These are phyloP conservation scores for Porphyrellus cyaneotinctus DNA, from an alignment of 768 basidiomycete species.

Conservation along the genomic window DNA sequence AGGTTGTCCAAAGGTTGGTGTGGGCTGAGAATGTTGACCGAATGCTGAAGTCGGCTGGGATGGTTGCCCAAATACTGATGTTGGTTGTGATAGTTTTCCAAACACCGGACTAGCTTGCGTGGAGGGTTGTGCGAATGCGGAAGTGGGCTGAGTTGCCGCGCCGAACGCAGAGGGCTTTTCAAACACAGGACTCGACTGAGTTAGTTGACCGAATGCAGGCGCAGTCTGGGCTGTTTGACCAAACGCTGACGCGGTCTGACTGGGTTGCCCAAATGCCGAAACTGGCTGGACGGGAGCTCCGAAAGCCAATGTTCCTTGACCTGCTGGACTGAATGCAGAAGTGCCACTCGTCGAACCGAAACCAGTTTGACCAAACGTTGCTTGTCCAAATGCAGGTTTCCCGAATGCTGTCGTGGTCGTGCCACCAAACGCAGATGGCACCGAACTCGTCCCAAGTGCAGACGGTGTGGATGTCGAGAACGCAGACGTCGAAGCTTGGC, in stretches of 20 bases:
- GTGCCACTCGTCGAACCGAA: conserved; percentile 18
- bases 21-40: conserved; percentile 31
- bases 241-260: conserved; percentile 36
- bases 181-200: conserved; percentile 35
- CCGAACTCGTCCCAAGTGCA: conserved; percentile 36
- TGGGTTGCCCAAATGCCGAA: conserved; percentile 37
- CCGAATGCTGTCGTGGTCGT: conserved; percentile 22
- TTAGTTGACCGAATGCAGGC: conserved; percentile 32
- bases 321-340: conserved; percentile 28
- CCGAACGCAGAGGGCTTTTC: conserved; percentile 38
- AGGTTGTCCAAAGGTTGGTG: conserved; percentile 32
- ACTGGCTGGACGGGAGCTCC: conserved; percentile 31
- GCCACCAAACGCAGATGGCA: conserved; percentile 33
- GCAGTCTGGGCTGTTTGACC: conserved; percentile 28
- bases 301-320: conserved; percentile 31
- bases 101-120: conserved; percentile 33
- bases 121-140: conserved; percentile 26
- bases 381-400: conserved; percentile 33
- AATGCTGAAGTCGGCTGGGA: conserved; percentile 36
- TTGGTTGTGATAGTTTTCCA: conserved; percentile 28
- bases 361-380: conserved; percentile 39
- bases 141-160: conserved; percentile 23
- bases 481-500: conserved; percentile 7
- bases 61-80: conserved; percentile 30
- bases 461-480: conserved; percentile 31